These are phyloP conservation scores for Mortierella sp. DNA, from an alignment of 371 early-diverging fungal species.

Conservation along the genomic window DNA sequence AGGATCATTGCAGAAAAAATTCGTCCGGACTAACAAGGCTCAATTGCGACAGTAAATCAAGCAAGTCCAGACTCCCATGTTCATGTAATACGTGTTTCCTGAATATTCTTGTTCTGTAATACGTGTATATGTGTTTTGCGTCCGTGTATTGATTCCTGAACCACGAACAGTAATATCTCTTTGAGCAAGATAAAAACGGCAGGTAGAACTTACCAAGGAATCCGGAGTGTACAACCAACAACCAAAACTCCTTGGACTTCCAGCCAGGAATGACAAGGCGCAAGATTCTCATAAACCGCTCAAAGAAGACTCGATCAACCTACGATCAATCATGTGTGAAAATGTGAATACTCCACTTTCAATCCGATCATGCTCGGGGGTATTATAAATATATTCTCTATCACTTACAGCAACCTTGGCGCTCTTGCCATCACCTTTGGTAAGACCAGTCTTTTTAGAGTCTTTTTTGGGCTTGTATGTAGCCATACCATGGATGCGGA, in stretches of 20 bases:
- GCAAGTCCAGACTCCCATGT: not conserved
- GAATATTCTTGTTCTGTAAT: not conserved
- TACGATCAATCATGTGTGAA: slow-evolving; percentile 23
- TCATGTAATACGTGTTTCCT: not conserved
- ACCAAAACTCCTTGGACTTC: slow-evolving; percentile 83
- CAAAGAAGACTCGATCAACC: slow-evolving; percentile 85
- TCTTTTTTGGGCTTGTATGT: slow-evolving; percentile 44
- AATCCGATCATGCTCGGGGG: not conserved
- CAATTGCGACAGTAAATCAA: not conserved
- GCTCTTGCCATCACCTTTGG: slow-evolving; percentile 44
- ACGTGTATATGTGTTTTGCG: not conserved
- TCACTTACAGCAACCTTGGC: slow-evolving; percentile 52
- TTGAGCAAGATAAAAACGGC: too few relatives aligned
- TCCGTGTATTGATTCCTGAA: too few relatives aligned
- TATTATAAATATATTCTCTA: not conserved
- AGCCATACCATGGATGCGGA: slow-evolving; percentile 55
- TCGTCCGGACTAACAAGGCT: too few relatives aligned
- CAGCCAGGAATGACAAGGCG: slow-evolving; percentile 85
- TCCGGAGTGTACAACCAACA: slow-evolving; percentile 83
- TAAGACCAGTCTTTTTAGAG: slow-evolving; percentile 42
- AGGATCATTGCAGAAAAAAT: too few relatives aligned
- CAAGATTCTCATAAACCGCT: slow-evolving; percentile 75
- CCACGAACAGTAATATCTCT: too few relatives aligned
- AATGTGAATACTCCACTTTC: not conserved
- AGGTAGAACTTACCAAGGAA: slow-evolving; percentile 71